Percentiles rank a stretch among this genome's conserved stretches.
Conservation (phyloP, 2,329 filamentous ascomycete genomes). For the Trematosphaeria pertusa region DNA sequence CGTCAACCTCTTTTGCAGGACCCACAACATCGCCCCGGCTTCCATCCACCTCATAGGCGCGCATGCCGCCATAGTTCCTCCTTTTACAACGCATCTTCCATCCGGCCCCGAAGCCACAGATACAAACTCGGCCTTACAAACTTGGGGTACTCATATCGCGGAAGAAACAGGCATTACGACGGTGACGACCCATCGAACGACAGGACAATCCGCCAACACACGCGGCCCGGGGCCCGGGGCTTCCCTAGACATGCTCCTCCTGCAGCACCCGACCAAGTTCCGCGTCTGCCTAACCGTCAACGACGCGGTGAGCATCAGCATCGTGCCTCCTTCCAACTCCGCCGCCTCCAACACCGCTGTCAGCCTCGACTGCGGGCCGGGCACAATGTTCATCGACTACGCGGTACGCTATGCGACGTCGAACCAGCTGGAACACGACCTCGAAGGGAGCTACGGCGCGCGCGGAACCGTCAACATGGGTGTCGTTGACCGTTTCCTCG, state of each 20-base stretch:
- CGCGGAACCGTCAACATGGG: constrained; percentile 58
- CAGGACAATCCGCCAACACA: constrained; percentile 63
- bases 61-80: constrained; percentile 58
- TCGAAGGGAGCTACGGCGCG: constrained; percentile 59
- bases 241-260: constrained; percentile 63
- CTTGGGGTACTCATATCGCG: constrained; percentile 63
- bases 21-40: constrained; percentile 52
- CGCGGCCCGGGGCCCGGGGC: constrained; percentile 64
- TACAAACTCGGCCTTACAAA: constrained; percentile 59
- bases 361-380: constrained; percentile 65
- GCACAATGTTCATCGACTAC: constrained; percentile 65
- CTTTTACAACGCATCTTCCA: constrained; percentile 37
- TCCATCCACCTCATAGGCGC: constrained; percentile 63
- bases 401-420: constrained; percentile 62
- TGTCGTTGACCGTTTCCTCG: constrained; percentile 61
- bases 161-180: constrained; percentile 64
- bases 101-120: constrained; percentile 50
- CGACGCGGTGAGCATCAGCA: constrained; percentile 67
- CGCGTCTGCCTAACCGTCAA: constrained; percentile 68
- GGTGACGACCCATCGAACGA: constrained; percentile 64
- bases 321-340: constrained; percentile 58
- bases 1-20: constrained; percentile 58
- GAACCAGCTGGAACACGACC: constrained; percentile 59
- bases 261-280: constrained; percentile 64
- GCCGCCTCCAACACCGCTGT: constrained; percentile 45